Evolutionary conservation across 768 basidiomycete genomes (phyloP).

Genomic region (Tephrocybe sp.): DNA sequence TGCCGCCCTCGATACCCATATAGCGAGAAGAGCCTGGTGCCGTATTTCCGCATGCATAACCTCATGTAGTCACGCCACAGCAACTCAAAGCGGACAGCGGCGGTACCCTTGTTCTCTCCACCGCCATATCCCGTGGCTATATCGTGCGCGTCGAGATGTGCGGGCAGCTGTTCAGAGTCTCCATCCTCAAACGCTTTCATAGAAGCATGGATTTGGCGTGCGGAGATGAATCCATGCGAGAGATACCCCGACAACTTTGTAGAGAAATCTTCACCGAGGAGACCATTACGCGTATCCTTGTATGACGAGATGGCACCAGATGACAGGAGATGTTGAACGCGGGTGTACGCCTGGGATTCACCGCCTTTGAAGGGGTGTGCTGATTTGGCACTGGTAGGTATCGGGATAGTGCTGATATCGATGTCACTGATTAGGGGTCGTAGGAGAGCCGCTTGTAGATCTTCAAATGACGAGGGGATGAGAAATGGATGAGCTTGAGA

Average conservation of each 20-base stretch:
- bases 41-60: not conserved
- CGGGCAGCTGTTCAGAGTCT: no score
- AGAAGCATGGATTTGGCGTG: not conserved
- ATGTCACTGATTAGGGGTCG: no score
- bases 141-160: not conserved
- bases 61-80: constrained; percentile 4
- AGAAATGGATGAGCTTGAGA: no score
- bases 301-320: not conserved
- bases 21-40: not conserved
- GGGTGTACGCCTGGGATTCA: not conserved
- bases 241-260: not conserved
- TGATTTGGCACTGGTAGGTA: not conserved
- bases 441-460: not conserved
- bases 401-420: not conserved
- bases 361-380: not conserved
- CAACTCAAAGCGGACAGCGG: constrained; percentile 1
- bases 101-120: not conserved
- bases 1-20: not conserved
- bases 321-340: not conserved
- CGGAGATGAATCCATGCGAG: not conserved
- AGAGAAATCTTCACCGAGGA: not conserved
- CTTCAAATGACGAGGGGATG: not conserved
- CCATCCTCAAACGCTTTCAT: not conserved
- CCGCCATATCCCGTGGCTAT: not conserved
- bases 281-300: not conserved